phyloP scores from a whole-genome alignment of 2,329 filamentous ascomycete species.

The Decorospora gaudefroyi region DNA sequence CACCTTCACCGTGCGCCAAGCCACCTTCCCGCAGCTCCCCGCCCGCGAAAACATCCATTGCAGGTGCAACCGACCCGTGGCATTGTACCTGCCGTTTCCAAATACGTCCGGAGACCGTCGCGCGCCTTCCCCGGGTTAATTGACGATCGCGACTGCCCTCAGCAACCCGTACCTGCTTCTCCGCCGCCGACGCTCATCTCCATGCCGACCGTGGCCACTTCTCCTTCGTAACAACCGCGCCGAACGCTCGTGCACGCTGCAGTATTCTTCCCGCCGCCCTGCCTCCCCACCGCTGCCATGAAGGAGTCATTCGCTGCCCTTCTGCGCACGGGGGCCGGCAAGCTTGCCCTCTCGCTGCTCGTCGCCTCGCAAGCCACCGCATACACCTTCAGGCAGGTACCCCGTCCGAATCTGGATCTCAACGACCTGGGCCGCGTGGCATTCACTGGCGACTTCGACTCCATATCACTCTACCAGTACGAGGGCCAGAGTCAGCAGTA shows the following conservation, averaged over 20 bases:
- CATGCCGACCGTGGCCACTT: conserved; percentile 27
- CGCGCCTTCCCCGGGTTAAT: conserved; percentile 6
- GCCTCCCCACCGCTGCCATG: conserved; percentile 40
- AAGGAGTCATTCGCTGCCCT: conserved; percentile 46
- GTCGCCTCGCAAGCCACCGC: conserved; percentile 38
- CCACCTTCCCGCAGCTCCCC: conserved; percentile 24
- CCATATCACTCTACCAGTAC: conserved; percentile 87
- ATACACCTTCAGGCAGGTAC: conserved; percentile 62
- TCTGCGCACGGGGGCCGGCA: conserved; percentile 46
- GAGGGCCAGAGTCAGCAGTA: conserved; percentile 74
- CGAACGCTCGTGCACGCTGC: conserved; percentile 14
- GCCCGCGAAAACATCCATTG: conserved; percentile 26
- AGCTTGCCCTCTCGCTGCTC: conserved; percentile 44
- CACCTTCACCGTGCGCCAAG: conserved; percentile 27
- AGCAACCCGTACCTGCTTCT: conserved; percentile 12
- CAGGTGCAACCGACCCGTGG: conserved; percentile 12
- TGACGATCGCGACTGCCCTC: conserved; percentile 13
- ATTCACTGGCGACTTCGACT: conserved; percentile 85
- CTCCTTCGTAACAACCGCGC: conserved; percentile 14
- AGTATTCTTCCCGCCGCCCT: conserved; percentile 29
- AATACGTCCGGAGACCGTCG: background rate
- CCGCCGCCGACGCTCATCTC: conserved; percentile 8
- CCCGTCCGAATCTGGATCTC: conserved; percentile 76
- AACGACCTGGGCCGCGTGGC: conserved; percentile 78
- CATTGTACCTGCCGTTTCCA: conserved; percentile 1